A percentile compares a stretch with the other conserved stretches of the same genome.
Evolutionary conservation across 192 early-diverging fungal species (phyloP).

Genomic region (Coemansia sp.): DNA sequence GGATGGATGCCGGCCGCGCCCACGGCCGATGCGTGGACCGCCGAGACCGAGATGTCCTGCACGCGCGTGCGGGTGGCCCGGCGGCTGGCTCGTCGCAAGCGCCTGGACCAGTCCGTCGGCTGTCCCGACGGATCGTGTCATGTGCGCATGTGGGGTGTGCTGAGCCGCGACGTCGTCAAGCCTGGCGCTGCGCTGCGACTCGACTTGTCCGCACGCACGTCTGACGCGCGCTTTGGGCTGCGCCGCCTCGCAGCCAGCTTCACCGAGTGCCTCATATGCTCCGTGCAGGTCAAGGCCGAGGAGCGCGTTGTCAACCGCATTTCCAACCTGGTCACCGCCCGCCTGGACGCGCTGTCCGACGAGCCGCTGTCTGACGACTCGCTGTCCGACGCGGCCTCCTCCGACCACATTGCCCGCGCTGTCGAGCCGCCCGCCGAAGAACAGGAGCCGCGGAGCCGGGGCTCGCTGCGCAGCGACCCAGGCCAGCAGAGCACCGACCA

Average conservation of each 20-base stretch:
- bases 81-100: slow-evolving; percentile 34
- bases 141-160: slow-evolving; percentile 35
- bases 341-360: slow-evolving; percentile 24
- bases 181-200: slow-evolving; percentile 40
- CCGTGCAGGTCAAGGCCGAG: slow-evolving; percentile 46
- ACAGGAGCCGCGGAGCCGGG: neutral
- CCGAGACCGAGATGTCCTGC: slow-evolving; percentile 29
- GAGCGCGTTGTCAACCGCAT: slow-evolving; percentile 45
- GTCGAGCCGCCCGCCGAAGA: neutral
- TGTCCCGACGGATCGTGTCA: slow-evolving; percentile 52
- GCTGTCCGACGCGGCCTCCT: neutral
- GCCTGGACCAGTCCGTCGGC: slow-evolving; percentile 49
- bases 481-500: neutral
- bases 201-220: slow-evolving; percentile 35
- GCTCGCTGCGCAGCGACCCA: slow-evolving; percentile 12
- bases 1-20: neutral
- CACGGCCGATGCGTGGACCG: slow-evolving; percentile 3
- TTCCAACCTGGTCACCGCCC: slow-evolving; percentile 24
- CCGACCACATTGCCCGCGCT: neutral
- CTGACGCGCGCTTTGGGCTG: slow-evolving; percentile 44
- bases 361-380: neutral
- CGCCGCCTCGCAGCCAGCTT: slow-evolving; percentile 37
- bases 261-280: slow-evolving; percentile 45
- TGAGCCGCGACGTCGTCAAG: slow-evolving; percentile 42
- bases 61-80: slow-evolving; percentile 16